These are phyloP conservation scores for Ormosia semicastrata DNA, from an alignment of 306 rosid genomes.

Conservation along the genomic window DNA sequence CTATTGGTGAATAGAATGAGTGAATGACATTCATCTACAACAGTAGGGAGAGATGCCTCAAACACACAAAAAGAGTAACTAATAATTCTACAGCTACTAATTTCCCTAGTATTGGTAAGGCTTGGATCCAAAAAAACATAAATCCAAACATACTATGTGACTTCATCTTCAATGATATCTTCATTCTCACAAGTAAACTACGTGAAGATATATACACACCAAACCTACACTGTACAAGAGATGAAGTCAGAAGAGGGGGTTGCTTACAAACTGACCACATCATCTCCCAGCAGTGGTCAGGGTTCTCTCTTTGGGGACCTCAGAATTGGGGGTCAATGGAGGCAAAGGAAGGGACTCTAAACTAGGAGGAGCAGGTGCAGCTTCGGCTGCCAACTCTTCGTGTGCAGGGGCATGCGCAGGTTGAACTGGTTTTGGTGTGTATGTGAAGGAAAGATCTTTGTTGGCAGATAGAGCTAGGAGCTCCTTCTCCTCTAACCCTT, in stretches of 20 bases:
- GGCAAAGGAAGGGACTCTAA: constrained; percentile 32
- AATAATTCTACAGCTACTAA: constrained; percentile 7
- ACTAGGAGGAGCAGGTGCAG: constrained; percentile 10
- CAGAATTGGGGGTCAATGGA: constrained; percentile 26
- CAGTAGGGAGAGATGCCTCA: not conserved
- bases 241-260: not conserved
- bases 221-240: constrained; percentile 48
- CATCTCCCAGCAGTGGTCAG: constrained; percentile 52
- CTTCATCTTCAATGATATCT: constrained; percentile 29
- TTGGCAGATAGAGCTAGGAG: constrained; percentile 78
- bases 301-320: constrained; percentile 39
- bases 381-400: constrained; percentile 21
- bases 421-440: constrained; percentile 55
- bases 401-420: constrained; percentile 27
- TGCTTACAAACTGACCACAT: constrained; percentile 21
- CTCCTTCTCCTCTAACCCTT: constrained; percentile 93
- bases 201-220: not conserved
- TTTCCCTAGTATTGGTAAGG: constrained; percentile 24
- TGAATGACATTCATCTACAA: not conserved
- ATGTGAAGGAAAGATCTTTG: constrained; percentile 64
- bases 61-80: not conserved
- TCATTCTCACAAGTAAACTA: constrained; percentile 24
- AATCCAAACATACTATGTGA: constrained; percentile 34
- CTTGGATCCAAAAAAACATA: constrained; percentile 48
- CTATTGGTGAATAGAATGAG: not conserved